Evolutionary conservation across 805 yeast species (phyloP).

Genomic region (Maudiozyma serrabonitensis): DNA sequence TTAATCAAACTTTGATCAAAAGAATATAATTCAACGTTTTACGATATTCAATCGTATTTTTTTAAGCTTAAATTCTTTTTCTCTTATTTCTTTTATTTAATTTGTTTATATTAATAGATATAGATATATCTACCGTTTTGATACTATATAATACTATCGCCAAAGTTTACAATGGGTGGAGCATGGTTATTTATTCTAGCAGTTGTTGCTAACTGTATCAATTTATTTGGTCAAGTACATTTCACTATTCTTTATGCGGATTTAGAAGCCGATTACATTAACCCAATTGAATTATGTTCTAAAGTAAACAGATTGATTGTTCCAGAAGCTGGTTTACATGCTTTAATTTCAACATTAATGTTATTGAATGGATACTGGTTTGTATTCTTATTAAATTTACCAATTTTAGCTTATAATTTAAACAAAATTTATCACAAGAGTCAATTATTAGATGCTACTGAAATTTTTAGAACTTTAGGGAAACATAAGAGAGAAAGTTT

Average conservation of each 20-base stretch:
- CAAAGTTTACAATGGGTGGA: constrained; percentile 5
- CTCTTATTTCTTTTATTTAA: too few relatives aligned
- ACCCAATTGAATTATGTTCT: constrained; percentile 93
- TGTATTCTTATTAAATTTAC: constrained; percentile 71
- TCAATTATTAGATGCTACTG: constrained; percentile 91
- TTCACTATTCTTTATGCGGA: constrained; percentile 94
- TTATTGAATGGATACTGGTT: constrained; percentile 89
- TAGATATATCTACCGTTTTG: neutral
- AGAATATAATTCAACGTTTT: too few relatives aligned
- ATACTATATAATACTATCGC: neutral
- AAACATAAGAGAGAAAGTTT: constrained; percentile 90
- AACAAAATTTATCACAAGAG: constrained; percentile 71
- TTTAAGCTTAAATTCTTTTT: too few relatives aligned
- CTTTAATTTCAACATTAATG: constrained; percentile 55
- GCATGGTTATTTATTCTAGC: constrained; percentile 50
- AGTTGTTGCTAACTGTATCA: constrained; percentile 75
- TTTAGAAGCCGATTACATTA: constrained; percentile 91
- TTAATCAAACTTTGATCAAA: too few relatives aligned
- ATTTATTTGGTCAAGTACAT: constrained; percentile 85
- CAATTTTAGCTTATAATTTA: constrained; percentile 74
- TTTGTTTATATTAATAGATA: too few relatives aligned
- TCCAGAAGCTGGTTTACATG: constrained; percentile 86
- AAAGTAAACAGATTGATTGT: constrained; percentile 78
- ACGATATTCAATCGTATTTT: too few relatives aligned
- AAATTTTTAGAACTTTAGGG: constrained; percentile 87